Conservation (phyloP, 768 basidiomycete genomes). For the Termitomyces sp. region DNA sequence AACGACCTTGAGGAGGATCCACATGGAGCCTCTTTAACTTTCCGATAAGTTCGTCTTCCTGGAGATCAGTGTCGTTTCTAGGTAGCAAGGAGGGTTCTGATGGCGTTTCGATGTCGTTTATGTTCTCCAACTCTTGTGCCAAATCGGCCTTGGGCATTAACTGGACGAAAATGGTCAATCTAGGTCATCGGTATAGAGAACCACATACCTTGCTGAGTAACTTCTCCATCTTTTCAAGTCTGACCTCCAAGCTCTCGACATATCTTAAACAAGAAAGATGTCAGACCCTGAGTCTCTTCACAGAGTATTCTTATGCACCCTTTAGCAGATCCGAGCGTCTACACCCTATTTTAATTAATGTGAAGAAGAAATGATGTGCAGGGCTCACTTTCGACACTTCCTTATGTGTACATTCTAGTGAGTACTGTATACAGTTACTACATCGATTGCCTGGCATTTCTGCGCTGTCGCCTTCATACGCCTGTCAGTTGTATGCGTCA, state of each 20-base stretch:
- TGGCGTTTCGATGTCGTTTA: slow-evolving; percentile 35
- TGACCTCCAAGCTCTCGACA: slow-evolving; percentile 59
- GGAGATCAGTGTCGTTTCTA: slow-evolving; percentile 34
- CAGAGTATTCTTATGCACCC: slow-evolving; percentile 37
- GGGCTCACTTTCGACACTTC: slow-evolving; percentile 61
- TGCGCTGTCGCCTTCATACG: slow-evolving; percentile 63
- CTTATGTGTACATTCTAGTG: slow-evolving; percentile 63
- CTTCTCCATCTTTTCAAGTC: slow-evolving; percentile 64
- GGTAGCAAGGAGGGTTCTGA: slow-evolving; percentile 31
- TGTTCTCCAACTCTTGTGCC: slow-evolving; percentile 51
- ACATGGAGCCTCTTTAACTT: slow-evolving; percentile 36
- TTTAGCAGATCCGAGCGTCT: slow-evolving; percentile 63
- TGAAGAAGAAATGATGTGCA: neutral
- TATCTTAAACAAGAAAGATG: slow-evolving; percentile 33
- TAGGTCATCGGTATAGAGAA: neutral
- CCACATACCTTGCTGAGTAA: slow-evolving; percentile 48
- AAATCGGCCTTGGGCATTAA: slow-evolving; percentile 64
- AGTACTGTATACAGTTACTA: slow-evolving; percentile 59
- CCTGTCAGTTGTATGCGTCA: slow-evolving; percentile 37
- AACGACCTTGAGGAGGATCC: slow-evolving; percentile 38
- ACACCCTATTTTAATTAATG: neutral
- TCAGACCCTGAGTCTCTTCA: neutral
- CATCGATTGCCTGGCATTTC: slow-evolving; percentile 62
- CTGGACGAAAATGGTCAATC: slow-evolving; percentile 23
- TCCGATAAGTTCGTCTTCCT: slow-evolving; percentile 25